Evolutionary conservation across 768 basidiomycete species (phyloP), one percentile per base, ranked within the genome.

Genomic region (Collybia mongolica): DNA sequence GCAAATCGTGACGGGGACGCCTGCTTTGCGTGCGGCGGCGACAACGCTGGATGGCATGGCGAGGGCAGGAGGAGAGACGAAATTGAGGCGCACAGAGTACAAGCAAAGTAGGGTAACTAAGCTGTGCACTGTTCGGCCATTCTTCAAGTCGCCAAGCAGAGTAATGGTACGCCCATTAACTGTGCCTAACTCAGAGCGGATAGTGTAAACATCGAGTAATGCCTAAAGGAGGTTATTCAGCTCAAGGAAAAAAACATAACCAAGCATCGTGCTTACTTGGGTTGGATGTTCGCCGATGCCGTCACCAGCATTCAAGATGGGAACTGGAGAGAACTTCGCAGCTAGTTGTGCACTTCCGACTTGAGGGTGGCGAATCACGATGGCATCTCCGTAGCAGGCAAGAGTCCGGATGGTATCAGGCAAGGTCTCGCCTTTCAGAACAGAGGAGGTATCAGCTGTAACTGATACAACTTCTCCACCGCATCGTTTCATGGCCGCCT

Each of bases 281-380:
- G 93, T 96, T 3, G 96, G 97, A 65, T 99, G 97, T 69, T 99
- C 97, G 47, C 97, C 97, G 44, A 90, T 81, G 17, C 97, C 97
- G 62, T 99, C 97, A 22, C 97, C 97, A 44, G 93, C 96, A 64
- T 98, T 99, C 68, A 99, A 75, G 61, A 99, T 83, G 0, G 97
- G 97, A 1, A 99, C 89, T 3, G 96, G 90, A 2, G 93, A 96
- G 70, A 82, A 93, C 66, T 97, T 97, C 19, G 97, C 96, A n/a
- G 94, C 97, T 24, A 86, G 68, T 65, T 97, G 93, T n/a, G 93
- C 83, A 59, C 90, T 93, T 46, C 97, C 97, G 9, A 96, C 83
- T 22, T 90, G 88, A 2, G 97, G 97, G 60, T 99, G 96, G 29
- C 97, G 84, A 49, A 99, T 79, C 20, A 96, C 95, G 60, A 98